These are phyloP conservation scores for Paramyrothecium roridum DNA, from an alignment of 2,329 filamentous ascomycete genomes.

Conservation along the genomic window DNA sequence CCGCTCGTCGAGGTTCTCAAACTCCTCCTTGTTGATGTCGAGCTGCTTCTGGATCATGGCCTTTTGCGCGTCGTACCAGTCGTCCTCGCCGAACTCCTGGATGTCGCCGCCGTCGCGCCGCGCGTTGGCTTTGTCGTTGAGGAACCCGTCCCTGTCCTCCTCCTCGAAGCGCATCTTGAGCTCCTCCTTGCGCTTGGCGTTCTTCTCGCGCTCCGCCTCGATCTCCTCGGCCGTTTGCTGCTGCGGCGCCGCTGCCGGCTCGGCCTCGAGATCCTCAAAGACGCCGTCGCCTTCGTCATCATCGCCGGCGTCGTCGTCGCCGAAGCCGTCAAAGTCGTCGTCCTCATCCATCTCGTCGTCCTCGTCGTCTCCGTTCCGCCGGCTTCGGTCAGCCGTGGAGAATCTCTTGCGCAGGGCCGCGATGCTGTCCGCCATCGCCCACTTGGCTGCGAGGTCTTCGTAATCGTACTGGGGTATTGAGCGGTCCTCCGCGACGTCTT, in stretches of 20 bases:
- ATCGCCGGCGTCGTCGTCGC: constrained; percentile 61
- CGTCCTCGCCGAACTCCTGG: constrained; percentile 91
- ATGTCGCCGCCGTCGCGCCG: constrained; percentile 64
- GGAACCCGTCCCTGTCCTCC: constrained; percentile 94
- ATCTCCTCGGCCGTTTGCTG: constrained; percentile 50
- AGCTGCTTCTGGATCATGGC: constrained; percentile 91
- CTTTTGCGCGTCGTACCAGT: constrained; percentile 98
- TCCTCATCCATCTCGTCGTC: constrained; percentile 53
- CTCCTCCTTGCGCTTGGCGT: constrained; percentile 90
- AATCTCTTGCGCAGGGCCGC: constrained; percentile 74
- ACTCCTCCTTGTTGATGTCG: constrained; percentile 94
- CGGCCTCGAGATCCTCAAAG: constrained; percentile 76
- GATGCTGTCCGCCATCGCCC: constrained; percentile 76
- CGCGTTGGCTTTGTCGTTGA: constrained; percentile 81
- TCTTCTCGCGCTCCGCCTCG: constrained; percentile 86
- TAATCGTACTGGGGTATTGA: constrained; percentile 79
- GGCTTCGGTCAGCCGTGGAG: constrained; percentile 60
- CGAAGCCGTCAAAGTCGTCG: constrained; percentile 61
- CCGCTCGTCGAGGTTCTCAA: constrained; percentile 78
- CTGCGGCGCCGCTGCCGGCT: constrained; percentile 30
- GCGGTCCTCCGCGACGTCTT: constrained; percentile 76
- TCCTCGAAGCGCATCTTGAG: constrained; percentile 93
- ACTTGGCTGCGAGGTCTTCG: constrained; percentile 76
- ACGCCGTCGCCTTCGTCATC: constrained; percentile 72
- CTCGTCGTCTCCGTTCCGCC: constrained; percentile 28